Evolutionary conservation across 2,329 filamentous ascomycete species (phyloP).

Genomic region (Coniochaeta sp.): DNA sequence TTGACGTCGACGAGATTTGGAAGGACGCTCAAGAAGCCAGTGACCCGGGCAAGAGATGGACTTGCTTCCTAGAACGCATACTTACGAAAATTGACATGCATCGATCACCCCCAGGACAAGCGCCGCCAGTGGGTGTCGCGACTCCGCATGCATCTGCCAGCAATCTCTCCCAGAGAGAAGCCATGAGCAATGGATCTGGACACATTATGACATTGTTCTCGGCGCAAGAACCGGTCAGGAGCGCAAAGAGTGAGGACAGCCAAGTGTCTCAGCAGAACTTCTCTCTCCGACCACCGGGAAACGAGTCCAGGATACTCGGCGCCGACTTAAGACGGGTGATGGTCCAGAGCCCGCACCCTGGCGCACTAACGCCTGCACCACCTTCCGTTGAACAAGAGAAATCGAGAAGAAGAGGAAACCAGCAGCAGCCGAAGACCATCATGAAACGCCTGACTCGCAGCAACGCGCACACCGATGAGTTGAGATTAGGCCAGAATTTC

Average conservation of each 20-base stretch:
- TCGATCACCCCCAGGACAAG: not conserved
- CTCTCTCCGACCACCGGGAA: not conserved
- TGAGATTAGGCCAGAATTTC: not conserved
- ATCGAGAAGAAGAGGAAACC: constrained; percentile 9
- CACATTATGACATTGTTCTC: not conserved
- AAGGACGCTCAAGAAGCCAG: not conserved
- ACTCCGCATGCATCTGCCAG: not conserved
- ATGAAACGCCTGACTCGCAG: constrained; percentile 9
- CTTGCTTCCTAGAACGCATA: not conserved
- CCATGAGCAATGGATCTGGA: not conserved
- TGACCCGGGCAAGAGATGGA: not conserved
- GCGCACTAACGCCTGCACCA: constrained; percentile 7
- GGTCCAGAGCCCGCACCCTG: constrained; percentile 13
- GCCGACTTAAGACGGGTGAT: constrained; percentile 8
- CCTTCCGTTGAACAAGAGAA: constrained; percentile 16
- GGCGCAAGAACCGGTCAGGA: not conserved
- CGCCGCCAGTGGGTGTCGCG: not conserved
- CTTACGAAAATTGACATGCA: not conserved
- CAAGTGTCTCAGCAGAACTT: not conserved
- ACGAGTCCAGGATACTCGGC: not conserved
- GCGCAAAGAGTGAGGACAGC: not conserved
- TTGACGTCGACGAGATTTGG: not conserved
- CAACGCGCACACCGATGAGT: not conserved
- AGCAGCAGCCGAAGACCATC: constrained; percentile 13
- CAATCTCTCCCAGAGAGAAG: not conserved